Base-by-base conservation (phyloP, 2,329 filamentous ascomycete species). In the Rosellinia necatrix region DNA sequence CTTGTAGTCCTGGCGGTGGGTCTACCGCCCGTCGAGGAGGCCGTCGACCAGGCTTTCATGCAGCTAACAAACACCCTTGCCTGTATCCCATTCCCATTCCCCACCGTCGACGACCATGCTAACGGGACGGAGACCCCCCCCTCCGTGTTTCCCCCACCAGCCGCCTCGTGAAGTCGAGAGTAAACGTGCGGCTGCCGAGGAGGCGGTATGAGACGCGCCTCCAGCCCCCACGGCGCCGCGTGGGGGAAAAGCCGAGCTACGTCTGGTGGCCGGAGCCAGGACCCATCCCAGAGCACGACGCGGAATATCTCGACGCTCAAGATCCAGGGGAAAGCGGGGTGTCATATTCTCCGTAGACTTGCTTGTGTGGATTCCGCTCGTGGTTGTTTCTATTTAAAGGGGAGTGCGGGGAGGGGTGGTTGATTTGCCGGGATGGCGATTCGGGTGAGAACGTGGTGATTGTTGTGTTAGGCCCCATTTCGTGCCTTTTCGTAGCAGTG, bases 1-100 rank as follows among this genome's bases (percentile, higher is more conserved):
- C 42, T 63, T 9, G 19, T 60, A 17, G 56, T 63, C 15, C 27
- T 46, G 3, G 59, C 52, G 4, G 59, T 49, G 4, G 58, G 60
- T 6, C 24, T 58, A 10, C 37, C 46, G 2, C 58, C 58, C 3
- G 60, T 61, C 4, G 9, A 34, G 2, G 9, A 34, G 2, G 51
- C 46, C 34, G 59, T 42, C 29, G 27, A 51, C 21, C 60, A 61
- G 56, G 55, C 51, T 5, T 63, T 63, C 6, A 29, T 62, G 29
- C 58, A 64, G 37, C 37, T 64, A 24, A n/a, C n/a, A n/a, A n/a
- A n/a, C 62, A 63, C 50, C 62, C 62, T 27, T 64, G 60, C 37
- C 2, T 58, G 9, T 47, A 64, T 43, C 60, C 60, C 6, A n/a
- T 63, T 5, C 60, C 56, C n/a, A 53, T 49, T 63, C 4, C 60